A percentile compares a stretch with the other conserved stretches of the same genome.
phyloP scores from a whole-genome alignment of 2,329 filamentous ascomycete species.

The Hypoxylon sp. region DNA sequence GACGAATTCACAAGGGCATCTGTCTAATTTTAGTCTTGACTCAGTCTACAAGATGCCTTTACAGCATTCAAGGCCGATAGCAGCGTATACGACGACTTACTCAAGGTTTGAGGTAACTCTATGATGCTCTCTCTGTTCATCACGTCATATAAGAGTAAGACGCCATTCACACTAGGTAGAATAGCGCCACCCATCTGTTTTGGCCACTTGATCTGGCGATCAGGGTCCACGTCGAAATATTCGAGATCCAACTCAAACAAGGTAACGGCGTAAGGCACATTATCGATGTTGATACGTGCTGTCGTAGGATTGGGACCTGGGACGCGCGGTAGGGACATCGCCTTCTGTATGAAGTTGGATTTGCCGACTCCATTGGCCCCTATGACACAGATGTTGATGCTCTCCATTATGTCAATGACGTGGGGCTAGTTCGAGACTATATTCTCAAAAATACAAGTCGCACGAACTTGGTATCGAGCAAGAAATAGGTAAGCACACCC shows the following conservation, averaged over 20 bases:
- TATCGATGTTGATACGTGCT: conserved; percentile 71
- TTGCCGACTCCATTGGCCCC: conserved; percentile 77
- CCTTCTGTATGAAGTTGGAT: conserved; percentile 76
- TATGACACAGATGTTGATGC: conserved; percentile 76
- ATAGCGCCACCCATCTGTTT: conserved; percentile 78
- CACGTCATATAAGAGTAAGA: conserved; percentile 89
- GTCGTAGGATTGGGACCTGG: conserved; percentile 69
- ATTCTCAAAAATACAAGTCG: conserved; percentile 28
- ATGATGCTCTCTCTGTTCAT: conserved; percentile 81
- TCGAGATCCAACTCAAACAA: conserved; percentile 77
- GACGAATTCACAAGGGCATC: conserved; percentile 80
- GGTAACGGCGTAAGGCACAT: conserved; percentile 70
- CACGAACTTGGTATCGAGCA: conserved; percentile 19
- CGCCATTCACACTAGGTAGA: conserved; percentile 84
- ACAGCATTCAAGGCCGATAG: not conserved
- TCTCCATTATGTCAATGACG: conserved; percentile 64
- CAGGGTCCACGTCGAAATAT: conserved; percentile 72
- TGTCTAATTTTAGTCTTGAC: conserved; percentile 58
- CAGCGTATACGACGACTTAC: conserved; percentile 69
- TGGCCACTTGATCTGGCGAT: conserved; percentile 75
- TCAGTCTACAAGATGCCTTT: conserved; percentile 1
- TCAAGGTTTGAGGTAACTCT: conserved; percentile 80
- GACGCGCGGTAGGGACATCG: conserved; percentile 68
- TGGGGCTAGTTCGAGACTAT: conserved; percentile 31
- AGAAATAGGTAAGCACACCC: conserved; percentile 23